Evolutionary conservation across 352 stramenopile genomes (phyloP), one percentile per base, ranked within the genome.

Genomic region (Phytophthora litchii): DNA sequence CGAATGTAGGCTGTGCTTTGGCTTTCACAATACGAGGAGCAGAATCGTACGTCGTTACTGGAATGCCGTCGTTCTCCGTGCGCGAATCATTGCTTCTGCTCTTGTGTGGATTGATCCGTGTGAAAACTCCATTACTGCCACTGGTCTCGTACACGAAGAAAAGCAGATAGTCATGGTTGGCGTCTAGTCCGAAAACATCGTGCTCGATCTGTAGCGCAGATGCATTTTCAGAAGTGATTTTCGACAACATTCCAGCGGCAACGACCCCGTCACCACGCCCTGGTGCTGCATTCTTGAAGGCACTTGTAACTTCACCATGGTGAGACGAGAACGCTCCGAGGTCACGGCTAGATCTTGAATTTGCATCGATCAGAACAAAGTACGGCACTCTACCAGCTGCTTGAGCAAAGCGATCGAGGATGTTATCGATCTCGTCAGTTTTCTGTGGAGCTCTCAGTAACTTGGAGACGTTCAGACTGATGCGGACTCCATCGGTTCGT

Each of bases 101-200:
- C 35, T 78, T 83, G 66, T 88, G 79, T 17, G 80, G 73, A 25
- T 92, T 94, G 2, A 91, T 64, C 6, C 46, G 54, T 1, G 86
- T 89, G 51, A 91, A 92, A 1, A 94, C 78, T 3, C 86, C 83
- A 34, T 80, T 63, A 32, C 83, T 92, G 9, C 46, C 37, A 16
- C 72, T 75, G 2, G 83, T 91, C 42, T 94, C 86, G 44, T 90
- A 90, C 2, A 81, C 78, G 29, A 92, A 89, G 57, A 88, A 94
- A 21, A 90, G 66, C 25, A 74, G 69, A 60, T 94, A 92, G 13
- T 57, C 50, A 12, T 72, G 60, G 20, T 92, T 86, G 1, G 72
- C 47, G 2, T 60, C 35, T 1, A 94, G 57, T 0, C 66, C 56
- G n/a, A 64, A 16, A 3, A 92, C 54, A 2, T 68, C 62, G 14